These are phyloP conservation scores for Zoysia matrella DNA, from an alignment of 202 grass and related monocot genomes.

Conservation along the genomic window DNA sequence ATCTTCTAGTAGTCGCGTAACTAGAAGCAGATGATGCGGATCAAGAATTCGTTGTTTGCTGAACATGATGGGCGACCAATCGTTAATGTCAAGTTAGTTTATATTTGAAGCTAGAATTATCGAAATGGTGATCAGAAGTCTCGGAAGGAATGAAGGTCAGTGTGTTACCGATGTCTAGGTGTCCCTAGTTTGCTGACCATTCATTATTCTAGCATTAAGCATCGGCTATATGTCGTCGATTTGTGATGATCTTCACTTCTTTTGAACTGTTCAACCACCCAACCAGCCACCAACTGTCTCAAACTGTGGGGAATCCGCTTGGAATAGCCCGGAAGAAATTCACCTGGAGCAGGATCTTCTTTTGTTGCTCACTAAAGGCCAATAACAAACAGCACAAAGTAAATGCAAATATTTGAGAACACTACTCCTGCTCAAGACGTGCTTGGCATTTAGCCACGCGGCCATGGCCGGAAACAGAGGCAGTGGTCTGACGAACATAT, in stretches of 20 bases:
- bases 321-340: background rate
- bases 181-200: slow-evolving; percentile 8
- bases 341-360: background rate
- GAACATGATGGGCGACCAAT: background rate
- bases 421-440: background rate
- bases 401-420: background rate
- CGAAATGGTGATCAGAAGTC: background rate
- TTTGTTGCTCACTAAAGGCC: background rate
- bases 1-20: background rate
- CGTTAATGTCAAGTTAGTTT: background rate
- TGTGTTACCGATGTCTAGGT: background rate
- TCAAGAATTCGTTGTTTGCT: background rate
- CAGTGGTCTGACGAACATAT: background rate
- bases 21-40: background rate
- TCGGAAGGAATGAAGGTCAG: background rate
- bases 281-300: background rate
- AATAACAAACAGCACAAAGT: background rate
- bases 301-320: too few species aligned
- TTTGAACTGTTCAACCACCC: background rate
- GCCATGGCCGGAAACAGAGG: too few species aligned
- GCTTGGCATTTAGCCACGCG: too few species aligned
- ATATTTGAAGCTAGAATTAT: background rate
- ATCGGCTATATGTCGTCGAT: background rate
- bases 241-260: background rate
- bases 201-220: background rate